Conservation (phyloP, 225 moss, liverwort and hornwort genomes). For the Rhytidiadelphus loreus region DNA sequence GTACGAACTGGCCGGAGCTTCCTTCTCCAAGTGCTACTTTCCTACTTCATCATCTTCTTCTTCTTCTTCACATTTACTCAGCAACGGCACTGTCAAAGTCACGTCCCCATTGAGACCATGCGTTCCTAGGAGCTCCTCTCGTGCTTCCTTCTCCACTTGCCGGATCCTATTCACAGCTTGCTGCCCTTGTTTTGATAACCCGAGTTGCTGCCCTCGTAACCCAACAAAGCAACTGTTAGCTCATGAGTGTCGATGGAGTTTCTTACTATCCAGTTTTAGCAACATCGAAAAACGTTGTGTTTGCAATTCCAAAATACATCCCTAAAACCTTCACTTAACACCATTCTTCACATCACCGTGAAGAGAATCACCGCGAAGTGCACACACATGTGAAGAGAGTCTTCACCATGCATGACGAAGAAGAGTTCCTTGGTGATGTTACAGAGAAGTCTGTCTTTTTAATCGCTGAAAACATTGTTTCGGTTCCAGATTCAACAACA, state of each 20-base stretch:
- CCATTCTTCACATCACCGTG: not conserved
- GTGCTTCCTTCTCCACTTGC: slow-evolving; percentile 19
- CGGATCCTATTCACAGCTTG: slow-evolving; percentile 25
- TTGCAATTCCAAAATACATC: not conserved
- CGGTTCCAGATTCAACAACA: too few species aligned
- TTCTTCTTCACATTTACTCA: not conserved
- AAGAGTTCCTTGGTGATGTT: not conserved
- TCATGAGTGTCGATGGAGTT: not conserved
- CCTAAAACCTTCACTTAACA: not conserved
- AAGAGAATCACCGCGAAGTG: not conserved
- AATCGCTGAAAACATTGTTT: not conserved
- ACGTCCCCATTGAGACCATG: not conserved
- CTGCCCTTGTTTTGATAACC: slow-evolving; percentile 39
- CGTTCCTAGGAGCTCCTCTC: not conserved
- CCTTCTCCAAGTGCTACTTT: not conserved
- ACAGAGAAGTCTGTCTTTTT: too few species aligned
- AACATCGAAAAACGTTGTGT: too few species aligned
- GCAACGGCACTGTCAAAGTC: not conserved
- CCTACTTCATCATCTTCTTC: not conserved
- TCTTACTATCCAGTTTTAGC: not conserved
- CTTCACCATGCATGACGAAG: not conserved
- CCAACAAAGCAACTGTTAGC: not conserved
- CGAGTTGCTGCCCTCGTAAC: slow-evolving; percentile 12
- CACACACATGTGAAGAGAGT: not conserved
- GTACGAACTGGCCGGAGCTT: not conserved